A percentile compares a stretch with the other conserved stretches of the same genome.
Conservation (phyloP, 108 stramenopile genomes). For the Skeletonema tropicum region DNA sequence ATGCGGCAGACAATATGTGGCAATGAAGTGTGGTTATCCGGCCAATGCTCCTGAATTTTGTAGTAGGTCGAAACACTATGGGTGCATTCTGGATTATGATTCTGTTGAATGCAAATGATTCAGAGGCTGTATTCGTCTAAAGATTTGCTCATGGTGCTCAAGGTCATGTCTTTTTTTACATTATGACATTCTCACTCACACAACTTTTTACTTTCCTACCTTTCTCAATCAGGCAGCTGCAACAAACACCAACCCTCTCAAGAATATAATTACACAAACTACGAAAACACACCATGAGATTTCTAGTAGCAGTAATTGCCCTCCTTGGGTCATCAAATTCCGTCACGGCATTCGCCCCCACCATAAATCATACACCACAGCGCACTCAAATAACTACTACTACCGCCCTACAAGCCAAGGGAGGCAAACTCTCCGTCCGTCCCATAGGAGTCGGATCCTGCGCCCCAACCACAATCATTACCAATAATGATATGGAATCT, state of each 20-base stretch:
- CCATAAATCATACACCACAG: background rate
- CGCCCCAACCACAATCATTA: slow-evolving; percentile 73
- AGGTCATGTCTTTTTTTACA: no score
- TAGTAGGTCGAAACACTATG: no score
- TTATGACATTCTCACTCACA: background rate
- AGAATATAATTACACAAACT: background rate
- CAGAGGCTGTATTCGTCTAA: no score
- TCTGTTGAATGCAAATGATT: no score
- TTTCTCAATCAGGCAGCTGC: background rate
- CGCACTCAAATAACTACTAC: background rate
- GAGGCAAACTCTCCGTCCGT: slow-evolving; percentile 61
- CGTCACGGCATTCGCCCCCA: slow-evolving; percentile 3
- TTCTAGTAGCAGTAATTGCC: background rate
- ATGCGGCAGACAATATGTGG: no score
- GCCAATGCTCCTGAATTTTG: no score
- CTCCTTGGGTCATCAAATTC: background rate
- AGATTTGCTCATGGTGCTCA: no score
- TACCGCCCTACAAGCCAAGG: slow-evolving; percentile 21
- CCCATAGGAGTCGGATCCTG: slow-evolving; percentile 89
- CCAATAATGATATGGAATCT: slow-evolving; percentile 87
- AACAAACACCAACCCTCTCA: background rate
- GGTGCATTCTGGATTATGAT: no score
- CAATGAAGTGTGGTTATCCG: no score
- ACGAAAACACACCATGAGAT: background rate
- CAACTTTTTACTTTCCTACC: background rate